Evolutionary conservation across 805 yeast genomes (phyloP).

Genomic region (Hanseniaspora hatyaiensis): DNA sequence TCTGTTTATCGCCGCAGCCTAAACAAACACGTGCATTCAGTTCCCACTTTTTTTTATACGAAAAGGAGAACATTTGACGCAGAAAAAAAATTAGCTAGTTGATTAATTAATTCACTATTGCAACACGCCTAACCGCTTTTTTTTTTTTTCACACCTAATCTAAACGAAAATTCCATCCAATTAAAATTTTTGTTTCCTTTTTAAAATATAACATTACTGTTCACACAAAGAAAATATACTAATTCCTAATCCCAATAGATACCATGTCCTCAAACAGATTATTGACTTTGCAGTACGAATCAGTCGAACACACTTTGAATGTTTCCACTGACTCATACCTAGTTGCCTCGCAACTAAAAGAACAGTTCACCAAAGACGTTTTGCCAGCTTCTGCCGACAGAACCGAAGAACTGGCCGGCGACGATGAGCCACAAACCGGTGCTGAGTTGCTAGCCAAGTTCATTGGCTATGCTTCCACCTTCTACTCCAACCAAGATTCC

Average conservation of each 20-base stretch:
- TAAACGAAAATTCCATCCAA: no score
- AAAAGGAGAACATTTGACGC: no score
- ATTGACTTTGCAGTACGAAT: constrained; percentile 69
- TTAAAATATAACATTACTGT: background rate
- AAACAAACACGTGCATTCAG: no score
- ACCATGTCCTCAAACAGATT: constrained; percentile 49
- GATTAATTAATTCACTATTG: no score
- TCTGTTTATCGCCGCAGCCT: no score
- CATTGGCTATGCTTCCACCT: constrained; percentile 56
- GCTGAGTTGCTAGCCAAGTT: constrained; percentile 77
- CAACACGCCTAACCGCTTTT: no score
- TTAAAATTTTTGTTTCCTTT: no score
- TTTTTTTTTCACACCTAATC: no score
- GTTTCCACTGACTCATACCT: constrained; percentile 75
- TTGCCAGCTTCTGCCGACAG: constrained; percentile 45
- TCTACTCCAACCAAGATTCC: constrained; percentile 31
- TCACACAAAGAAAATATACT: background rate
- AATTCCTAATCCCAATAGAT: background rate
- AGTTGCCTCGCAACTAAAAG: constrained; percentile 74
- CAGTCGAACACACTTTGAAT: constrained; percentile 75
- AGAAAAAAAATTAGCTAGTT: no score
- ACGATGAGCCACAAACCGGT: constrained; percentile 77
- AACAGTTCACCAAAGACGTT: constrained; percentile 60
- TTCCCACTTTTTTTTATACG: no score
- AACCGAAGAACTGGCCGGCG: constrained; percentile 75